phyloP scores from a whole-genome alignment of 73 alveolate genomes.

The Uronychia binucleata region DNA sequence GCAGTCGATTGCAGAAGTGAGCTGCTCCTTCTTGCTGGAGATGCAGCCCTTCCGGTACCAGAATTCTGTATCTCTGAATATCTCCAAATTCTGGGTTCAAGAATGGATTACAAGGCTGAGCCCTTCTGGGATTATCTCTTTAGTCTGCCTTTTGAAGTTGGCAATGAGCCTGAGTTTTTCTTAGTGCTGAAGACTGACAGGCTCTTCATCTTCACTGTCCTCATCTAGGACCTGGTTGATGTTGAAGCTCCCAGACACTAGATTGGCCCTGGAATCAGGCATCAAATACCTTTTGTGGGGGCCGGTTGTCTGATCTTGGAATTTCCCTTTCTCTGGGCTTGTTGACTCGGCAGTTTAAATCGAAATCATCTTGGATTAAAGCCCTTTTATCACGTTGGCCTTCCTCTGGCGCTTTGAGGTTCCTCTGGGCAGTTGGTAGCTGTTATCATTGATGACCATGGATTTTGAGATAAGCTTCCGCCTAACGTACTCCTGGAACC shows the following conservation, averaged over 20 bases:
- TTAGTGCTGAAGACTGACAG: no score
- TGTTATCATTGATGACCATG: no score
- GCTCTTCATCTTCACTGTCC: neutral
- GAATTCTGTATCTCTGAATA: constrained; percentile 4
- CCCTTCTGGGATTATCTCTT: neutral
- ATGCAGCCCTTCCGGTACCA: constrained; percentile 13
- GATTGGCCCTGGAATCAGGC: neutral
- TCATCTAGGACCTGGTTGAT: neutral
- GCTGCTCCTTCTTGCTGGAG: neutral
- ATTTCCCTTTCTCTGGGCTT: no score
- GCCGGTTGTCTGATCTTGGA: no score
- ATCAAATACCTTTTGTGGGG: no score
- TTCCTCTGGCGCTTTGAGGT: no score
- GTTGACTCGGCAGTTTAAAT: no score
- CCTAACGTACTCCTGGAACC: neutral
- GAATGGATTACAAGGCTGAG: no score
- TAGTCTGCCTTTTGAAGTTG: neutral
- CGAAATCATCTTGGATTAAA: no score
- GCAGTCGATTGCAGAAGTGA: constrained; percentile 8
- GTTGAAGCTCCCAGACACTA: neutral
- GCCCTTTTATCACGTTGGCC: no score
- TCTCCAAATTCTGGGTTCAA: neutral
- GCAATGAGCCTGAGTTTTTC: neutral
- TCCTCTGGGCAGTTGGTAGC: no score
- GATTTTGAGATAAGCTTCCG: neutral